phyloP scores from a whole-genome alignment of 192 early-diverging fungal species.

The Chytriomyces confervae region DNA sequence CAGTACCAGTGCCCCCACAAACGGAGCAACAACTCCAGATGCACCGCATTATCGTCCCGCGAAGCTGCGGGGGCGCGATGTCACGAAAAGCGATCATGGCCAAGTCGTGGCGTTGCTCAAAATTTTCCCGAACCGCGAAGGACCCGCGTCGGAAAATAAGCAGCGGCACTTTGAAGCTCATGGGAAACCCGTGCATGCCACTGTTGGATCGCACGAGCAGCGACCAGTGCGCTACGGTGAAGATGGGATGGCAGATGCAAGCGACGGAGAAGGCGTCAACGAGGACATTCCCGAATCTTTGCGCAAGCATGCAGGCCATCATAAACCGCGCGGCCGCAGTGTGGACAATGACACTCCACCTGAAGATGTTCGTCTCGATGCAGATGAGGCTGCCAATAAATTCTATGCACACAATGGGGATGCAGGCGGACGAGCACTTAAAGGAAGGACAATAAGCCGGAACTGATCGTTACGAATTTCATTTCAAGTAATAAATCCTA shows the following conservation, averaged over 20 bases:
- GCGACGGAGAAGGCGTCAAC: conserved; percentile 13
- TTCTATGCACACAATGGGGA: conserved; percentile 14
- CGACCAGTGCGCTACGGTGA: background rate
- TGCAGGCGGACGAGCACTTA: conserved; percentile 10
- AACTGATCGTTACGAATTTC: no score
- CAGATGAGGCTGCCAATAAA: conserved; percentile 16
- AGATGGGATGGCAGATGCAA: conserved; percentile 20
- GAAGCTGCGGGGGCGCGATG: conserved; percentile 9
- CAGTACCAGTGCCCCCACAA: background rate
- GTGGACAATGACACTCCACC: background rate
- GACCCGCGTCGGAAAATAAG: background rate
- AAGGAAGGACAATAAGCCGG: background rate
- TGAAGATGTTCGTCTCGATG: conserved; percentile 7
- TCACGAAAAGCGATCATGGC: conserved; percentile 6
- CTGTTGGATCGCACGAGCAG: background rate
- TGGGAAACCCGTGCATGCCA: background rate
- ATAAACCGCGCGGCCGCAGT: background rate
- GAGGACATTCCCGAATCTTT: conserved; percentile 8
- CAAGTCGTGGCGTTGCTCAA: conserved; percentile 26
- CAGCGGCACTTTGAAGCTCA: background rate
- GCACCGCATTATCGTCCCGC: conserved; percentile 5
- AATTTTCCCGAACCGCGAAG: conserved; percentile 8
- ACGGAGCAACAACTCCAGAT: background rate
- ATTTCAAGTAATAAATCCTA: no score
- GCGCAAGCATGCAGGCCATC: conserved; percentile 8